Percentiles rank a stretch among this genome's conserved stretches.
Evolutionary conservation across 2,329 filamentous ascomycete species (phyloP).

Genomic region (Aspergillus sp.): DNA sequence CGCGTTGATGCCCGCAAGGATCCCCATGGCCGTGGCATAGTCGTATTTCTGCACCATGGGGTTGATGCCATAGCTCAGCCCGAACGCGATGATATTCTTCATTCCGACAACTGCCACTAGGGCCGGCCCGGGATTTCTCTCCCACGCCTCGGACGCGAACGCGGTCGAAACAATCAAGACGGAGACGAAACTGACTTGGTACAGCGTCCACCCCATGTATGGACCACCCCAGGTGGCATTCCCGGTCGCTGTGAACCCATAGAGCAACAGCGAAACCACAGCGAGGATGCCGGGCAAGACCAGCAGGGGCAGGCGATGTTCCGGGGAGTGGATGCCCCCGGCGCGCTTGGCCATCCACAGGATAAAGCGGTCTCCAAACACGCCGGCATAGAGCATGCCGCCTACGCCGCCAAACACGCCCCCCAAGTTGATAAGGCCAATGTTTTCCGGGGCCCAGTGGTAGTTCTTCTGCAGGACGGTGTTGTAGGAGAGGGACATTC

Average conservation of each 20-base stretch:
- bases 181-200: conserved; percentile 24
- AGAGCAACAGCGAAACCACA: conserved; percentile 29
- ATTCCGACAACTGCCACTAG: conserved; percentile 29
- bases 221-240: conserved; percentile 24
- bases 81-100: conserved; percentile 29
- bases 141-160: conserved; percentile 34
- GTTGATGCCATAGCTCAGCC: conserved; percentile 27
- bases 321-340: conserved; percentile 33
- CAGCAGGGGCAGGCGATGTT: conserved; percentile 35
- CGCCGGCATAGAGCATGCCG: conserved; percentile 26
- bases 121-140: conserved; percentile 32
- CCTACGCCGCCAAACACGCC: conserved; percentile 28
- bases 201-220: conserved; percentile 29
- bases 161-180: conserved; percentile 31
- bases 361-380: conserved; percentile 23
- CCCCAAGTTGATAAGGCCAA: conserved; percentile 27
- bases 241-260: conserved; percentile 29
- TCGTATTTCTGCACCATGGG: conserved; percentile 24
- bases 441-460: conserved; percentile 27
- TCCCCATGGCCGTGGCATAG: conserved; percentile 24
- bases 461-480: conserved; percentile 34
- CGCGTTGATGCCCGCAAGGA: conserved; percentile 20
- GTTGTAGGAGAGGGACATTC: conserved; percentile 40
- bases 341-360: conserved; percentile 31
- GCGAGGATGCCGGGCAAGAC: conserved; percentile 32